Evolutionary conservation across 768 basidiomycete species (phyloP).

Genomic region (Pisolithus microcarpus): DNA sequence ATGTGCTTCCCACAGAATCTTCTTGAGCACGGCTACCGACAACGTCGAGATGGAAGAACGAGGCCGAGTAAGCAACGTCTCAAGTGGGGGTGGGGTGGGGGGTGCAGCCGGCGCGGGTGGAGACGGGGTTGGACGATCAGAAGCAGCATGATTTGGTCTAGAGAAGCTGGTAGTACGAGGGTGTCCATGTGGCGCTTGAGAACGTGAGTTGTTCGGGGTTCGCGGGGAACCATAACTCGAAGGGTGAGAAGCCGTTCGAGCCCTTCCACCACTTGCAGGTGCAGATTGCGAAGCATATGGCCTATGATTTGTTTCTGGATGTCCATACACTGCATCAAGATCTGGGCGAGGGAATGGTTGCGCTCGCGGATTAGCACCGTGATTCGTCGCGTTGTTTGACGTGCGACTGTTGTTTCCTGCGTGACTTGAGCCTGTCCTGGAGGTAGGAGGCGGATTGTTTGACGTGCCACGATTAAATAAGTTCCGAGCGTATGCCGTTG

Average conservation of each 20-base stretch:
- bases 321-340: conserved; percentile 39
- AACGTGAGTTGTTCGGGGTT: neutral
- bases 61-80: conserved; percentile 57
- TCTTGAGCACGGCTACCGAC: conserved; percentile 68
- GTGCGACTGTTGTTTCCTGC: neutral
- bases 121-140: conserved; percentile 14
- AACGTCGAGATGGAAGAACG: conserved; percentile 50
- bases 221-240: conserved; percentile 9
- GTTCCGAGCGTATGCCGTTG: conserved; percentile 10
- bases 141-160: conserved; percentile 4
- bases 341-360: conserved; percentile 55
- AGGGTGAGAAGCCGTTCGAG: conserved; percentile 19
- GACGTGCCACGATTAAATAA: conserved; percentile 8
- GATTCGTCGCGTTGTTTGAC: neutral
- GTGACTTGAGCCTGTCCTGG: neutral
- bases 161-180: conserved; percentile 12
- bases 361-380: conserved; percentile 16
- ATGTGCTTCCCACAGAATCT: conserved; percentile 73
- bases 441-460: neutral
- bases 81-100: conserved; percentile 50
- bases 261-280: conserved; percentile 8
- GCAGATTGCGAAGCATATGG: conserved; percentile 13
- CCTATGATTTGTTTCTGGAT: conserved; percentile 3
- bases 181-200: conserved; percentile 9
- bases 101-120: conserved; percentile 25